Evolutionary conservation across 768 basidiomycete species (phyloP), one percentile per base, ranked within the genome.

Genomic region (Kwoniella bestiolae): DNA sequence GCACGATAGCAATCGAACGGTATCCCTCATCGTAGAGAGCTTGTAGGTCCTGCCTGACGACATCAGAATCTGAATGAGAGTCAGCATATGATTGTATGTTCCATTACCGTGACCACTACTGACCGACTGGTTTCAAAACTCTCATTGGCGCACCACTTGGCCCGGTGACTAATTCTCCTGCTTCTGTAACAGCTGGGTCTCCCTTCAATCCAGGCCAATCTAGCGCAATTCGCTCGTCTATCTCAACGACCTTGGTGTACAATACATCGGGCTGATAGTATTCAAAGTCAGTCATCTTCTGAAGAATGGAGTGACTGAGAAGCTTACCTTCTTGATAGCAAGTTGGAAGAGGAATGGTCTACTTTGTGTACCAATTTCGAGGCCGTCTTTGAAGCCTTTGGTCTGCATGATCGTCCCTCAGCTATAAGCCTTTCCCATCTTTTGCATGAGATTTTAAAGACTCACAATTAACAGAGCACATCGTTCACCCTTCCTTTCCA

Each of bases 241-340:
- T 85, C 56, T 79, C 78, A 11, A 92, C 73, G 5, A 92, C 90
- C 2, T 83, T 82, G 0, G 88, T 86, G 44, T 76, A 73, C 23
- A 76, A 53, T 45, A 75, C 63, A 34, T 58, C 53, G 12, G 69
- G 61, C 47, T 73, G 67, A 3, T 65, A 86, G 73, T 96, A 93
- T 73, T 93, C 91, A 35, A 97, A 85, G 80, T 95, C 70, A 94
- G n/a, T n/a, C n/a, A n/a, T n/a, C n/a, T n/a, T n/a, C n/a, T n/a
- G n/a, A n/a, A n/a, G n/a, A n/a, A n/a, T n/a, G n/a, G n/a, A n/a
- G n/a, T n/a, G n/a, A n/a, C n/a, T 94, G 69, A 93, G 51, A 23
- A 21, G 31, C 60, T 50, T 35, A 58, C 71, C 55, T 67, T 70
- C 56, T 69, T 86, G 76, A 96, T 94, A 72, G 94, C 90, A 25